Percentiles rank a stretch among this genome's conserved stretches.
phyloP scores from a whole-genome alignment of 768 basidiomycete species.

The Boletellus ananiceps region DNA sequence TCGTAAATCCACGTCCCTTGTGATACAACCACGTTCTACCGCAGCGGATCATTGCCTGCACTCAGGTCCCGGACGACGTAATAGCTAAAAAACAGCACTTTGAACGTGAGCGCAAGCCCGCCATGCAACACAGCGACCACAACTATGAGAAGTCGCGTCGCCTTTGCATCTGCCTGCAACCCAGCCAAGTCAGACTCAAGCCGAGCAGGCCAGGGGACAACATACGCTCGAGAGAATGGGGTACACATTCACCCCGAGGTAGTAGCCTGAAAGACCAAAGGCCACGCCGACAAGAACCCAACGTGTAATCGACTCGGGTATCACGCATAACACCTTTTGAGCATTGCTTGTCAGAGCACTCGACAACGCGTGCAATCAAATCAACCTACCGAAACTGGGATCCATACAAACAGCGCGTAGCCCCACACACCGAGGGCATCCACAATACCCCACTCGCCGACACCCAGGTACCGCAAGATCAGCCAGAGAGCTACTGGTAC shows the following conservation, averaged over 20 bases:
- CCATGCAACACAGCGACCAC: conserved; percentile 71
- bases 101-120: conserved; percentile 79
- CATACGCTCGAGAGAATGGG: conserved; percentile 82
- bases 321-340: conserved; percentile 72
- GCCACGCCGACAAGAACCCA: conserved; percentile 75
- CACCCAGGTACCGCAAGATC: conserved; percentile 77
- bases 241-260: conserved; percentile 80
- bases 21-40: conserved; percentile 6
- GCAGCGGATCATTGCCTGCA: conserved; percentile 15
- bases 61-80: conserved; percentile 43
- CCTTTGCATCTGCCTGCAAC: conserved; percentile 76
- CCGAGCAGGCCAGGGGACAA: conserved; percentile 10
- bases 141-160: conserved; percentile 78
- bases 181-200: background rate
- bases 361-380: background rate
- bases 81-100: conserved; percentile 62
- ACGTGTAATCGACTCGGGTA: conserved; percentile 76
- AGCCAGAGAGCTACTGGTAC: conserved; percentile 83
- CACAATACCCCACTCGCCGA: conserved; percentile 84
- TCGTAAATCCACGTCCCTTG: too few species aligned
- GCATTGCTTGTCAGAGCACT: background rate
- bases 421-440: conserved; percentile 83
- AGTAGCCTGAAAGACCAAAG: conserved; percentile 80
- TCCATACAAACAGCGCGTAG: conserved; percentile 82
- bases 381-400: conserved; percentile 70